phyloP scores from a whole-genome alignment of 106 monocot genomes.

The Dendrobium nobile region DNA sequence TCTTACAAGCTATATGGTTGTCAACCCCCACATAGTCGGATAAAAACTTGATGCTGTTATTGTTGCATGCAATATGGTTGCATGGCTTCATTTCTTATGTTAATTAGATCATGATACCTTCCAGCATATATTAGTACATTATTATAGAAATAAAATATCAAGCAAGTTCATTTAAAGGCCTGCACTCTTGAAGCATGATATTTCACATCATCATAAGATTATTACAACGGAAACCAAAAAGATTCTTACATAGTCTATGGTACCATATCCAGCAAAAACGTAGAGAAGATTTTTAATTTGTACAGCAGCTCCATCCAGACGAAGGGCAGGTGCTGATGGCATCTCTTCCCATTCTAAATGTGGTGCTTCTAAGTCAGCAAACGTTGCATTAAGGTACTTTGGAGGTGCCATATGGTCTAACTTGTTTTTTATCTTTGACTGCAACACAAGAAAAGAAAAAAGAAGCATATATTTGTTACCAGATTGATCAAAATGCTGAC shows the following conservation, averaged over 20 bases:
- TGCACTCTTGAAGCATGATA: not conserved
- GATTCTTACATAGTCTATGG: slow-evolving; percentile 50
- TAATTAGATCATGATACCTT: not conserved
- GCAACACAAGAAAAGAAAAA: not conserved
- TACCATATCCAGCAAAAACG: slow-evolving; percentile 72
- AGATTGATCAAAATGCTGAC: no score
- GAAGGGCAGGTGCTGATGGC: slow-evolving; percentile 60
- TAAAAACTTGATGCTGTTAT: no score
- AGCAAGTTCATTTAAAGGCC: not conserved
- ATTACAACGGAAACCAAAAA: not conserved
- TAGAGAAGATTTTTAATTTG: slow-evolving; percentile 69
- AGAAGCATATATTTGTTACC: not conserved
- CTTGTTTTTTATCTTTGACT: not conserved
- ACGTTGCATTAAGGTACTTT: slow-evolving; percentile 54
- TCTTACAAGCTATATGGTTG: no score
- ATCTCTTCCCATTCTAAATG: slow-evolving; percentile 71
- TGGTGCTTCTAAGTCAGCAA: slow-evolving; percentile 68
- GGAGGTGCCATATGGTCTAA: not conserved
- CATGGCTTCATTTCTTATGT: not conserved
- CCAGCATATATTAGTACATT: not conserved
- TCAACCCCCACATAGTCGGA: no score
- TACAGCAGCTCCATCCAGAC: slow-evolving; percentile 73
- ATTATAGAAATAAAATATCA: not conserved
- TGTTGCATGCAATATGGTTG: not conserved
- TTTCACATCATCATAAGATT: not conserved